A percentile compares a stretch with the other conserved stretches of the same genome.
phyloP scores from a whole-genome alignment of 2,329 filamentous ascomycete genomes.

The Hymenoscyphus linearis region DNA sequence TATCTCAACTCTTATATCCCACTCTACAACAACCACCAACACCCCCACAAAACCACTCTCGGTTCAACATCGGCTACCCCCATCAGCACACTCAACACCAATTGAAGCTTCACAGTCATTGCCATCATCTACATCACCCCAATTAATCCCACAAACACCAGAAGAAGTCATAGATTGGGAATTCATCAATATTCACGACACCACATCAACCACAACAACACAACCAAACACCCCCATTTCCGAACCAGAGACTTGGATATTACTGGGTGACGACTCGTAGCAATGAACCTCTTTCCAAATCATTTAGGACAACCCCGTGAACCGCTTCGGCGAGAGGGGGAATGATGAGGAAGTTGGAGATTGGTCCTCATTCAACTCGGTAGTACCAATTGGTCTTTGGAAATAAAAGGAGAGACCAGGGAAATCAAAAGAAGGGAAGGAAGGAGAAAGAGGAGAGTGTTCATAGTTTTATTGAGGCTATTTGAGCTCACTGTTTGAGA shows the following conservation, averaged over 20 bases:
- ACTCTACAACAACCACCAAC: slow-evolving; percentile 1
- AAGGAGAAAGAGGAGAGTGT: slow-evolving; percentile 16
- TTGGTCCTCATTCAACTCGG: slow-evolving; percentile 22
- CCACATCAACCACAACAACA: slow-evolving; percentile 7
- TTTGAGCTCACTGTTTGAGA: slow-evolving; percentile 24
- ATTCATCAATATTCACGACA: slow-evolving; percentile 18
- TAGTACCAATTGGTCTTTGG: slow-evolving; percentile 10
- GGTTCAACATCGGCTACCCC: slow-evolving; percentile 24
- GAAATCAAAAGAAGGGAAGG: slow-evolving; percentile 5
- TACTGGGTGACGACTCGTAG: slow-evolving; percentile 30
- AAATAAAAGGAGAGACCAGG: slow-evolving; percentile 17
- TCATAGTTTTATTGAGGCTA: slow-evolving; percentile 10
- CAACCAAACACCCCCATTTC: slow-evolving; percentile 14
- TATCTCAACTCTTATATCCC: slow-evolving; percentile 17
- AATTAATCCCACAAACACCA: background rate
- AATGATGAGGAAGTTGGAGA: slow-evolving; percentile 15
- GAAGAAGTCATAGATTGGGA: slow-evolving; percentile 18
- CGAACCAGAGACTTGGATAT: slow-evolving; percentile 26
- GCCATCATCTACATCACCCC: slow-evolving; percentile 11
- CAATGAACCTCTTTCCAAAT: slow-evolving; percentile 16
- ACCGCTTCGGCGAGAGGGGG: slow-evolving; percentile 26
- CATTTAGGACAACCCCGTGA: slow-evolving; percentile 23
- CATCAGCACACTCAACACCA: slow-evolving; percentile 5
- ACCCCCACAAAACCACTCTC: slow-evolving; percentile 5
- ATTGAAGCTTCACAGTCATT: slow-evolving; percentile 23